Base-by-base conservation (phyloP, 1,139 yeast genomes). In the Geotrichum aggregatum region DNA sequence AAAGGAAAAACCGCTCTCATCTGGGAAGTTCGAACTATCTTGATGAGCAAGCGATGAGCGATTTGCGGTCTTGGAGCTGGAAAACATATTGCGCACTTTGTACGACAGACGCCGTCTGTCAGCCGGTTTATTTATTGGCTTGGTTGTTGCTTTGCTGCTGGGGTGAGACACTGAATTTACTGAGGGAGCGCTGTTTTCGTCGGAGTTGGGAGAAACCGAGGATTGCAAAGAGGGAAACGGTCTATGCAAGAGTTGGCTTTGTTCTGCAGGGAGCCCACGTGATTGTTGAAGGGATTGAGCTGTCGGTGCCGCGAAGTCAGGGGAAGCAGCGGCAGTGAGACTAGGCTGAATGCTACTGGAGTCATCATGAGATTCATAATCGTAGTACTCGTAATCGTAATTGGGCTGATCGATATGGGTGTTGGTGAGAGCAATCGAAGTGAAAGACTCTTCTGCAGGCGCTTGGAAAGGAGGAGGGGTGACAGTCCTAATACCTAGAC, bases 31-130 rank as follows among this genome's bases (percentile, higher is more conserved):
- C 3, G 8, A 22, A 30, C 31, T 34, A 31, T 18, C 38, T 18
- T 11, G 38, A 19, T n/a, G 40, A 13, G 35, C 3, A 7, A 7
- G 28, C n/a, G 52, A 19, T 36, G 48, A 21, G 16, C 35, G 28
- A 11, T 26, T 46, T 11, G n/a, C n/a, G n/a, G 41, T 4, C 8
- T 36, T 41, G 44, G 35, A 6, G 18, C 22, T 38, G 28, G 19
- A 26, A 41, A 41, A 41, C 33, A 43, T 31, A 16, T 19, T 43
- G 46, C 46, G 46, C 28, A 31, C 21, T 8, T 44, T 41, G 16
- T 26, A 44, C 5, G 40, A 34, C 7, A 26, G 31, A 5, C 28
- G 28, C 7, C 28, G 28, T 24, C 7, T 5, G 7, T 24, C 28
- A 24, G 28, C 28, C 5, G 28, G 28, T 8, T 24, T 24, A 5